These are phyloP conservation scores for Mariannaea sp. DNA, from an alignment of 2,329 filamentous ascomycete genomes.

Conservation along the genomic window DNA sequence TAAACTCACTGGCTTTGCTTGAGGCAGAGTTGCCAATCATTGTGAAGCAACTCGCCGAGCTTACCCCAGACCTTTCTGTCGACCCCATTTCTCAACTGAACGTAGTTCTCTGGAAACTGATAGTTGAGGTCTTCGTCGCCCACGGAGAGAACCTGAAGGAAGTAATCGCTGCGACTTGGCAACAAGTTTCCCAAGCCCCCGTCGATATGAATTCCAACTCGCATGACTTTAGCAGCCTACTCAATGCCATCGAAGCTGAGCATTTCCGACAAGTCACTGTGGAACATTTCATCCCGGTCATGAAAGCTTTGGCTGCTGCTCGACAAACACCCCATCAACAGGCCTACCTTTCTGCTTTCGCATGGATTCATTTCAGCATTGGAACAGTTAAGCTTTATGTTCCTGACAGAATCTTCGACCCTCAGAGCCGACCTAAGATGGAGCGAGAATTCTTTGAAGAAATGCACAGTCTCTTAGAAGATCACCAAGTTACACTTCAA, in stretches of 20 bases:
- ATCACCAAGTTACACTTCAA: conserved; percentile 63
- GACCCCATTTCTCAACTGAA: conserved; percentile 58
- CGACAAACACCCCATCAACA: conserved; percentile 25
- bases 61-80: conserved; percentile 54
- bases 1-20: conserved; percentile 66
- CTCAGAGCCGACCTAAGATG: conserved; percentile 68
- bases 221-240: conserved; percentile 30
- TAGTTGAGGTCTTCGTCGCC: conserved; percentile 48
- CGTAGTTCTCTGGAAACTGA: conserved; percentile 51
- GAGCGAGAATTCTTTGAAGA: conserved; percentile 64
- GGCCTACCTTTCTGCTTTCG: conserved; percentile 51
- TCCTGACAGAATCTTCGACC: conserved; percentile 85
- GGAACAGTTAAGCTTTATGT: conserved; percentile 80
- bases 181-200: conserved; percentile 24
- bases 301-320: conserved; percentile 48
- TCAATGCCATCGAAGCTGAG: conserved; percentile 36
- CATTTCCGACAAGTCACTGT: conserved; percentile 47
- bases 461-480: conserved; percentile 58
- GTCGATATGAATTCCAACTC: conserved; percentile 6
- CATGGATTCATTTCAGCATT: conserved; percentile 78
- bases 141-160: conserved; percentile 44
- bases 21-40: conserved; percentile 68
- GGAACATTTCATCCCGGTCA: conserved; percentile 52
- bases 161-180: conserved; percentile 36
- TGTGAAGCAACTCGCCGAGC: conserved; percentile 57